Evolutionary conservation across 2,329 filamentous ascomycete genomes (phyloP).

Genomic region (Pseudogymnoascus destructans): DNA sequence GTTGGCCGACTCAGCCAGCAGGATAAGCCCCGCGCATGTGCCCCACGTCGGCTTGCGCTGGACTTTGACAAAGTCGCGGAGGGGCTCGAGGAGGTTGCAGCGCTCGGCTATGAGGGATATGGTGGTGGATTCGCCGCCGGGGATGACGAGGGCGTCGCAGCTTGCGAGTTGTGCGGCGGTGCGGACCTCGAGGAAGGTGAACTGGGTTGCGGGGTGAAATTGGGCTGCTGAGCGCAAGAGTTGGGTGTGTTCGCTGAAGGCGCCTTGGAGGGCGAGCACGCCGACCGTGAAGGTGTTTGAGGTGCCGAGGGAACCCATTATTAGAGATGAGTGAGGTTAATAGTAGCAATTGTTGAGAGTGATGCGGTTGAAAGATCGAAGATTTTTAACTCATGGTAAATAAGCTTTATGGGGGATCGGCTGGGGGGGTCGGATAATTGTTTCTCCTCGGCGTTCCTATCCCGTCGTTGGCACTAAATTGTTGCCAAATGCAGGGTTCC

Average conservation of each 20-base stretch:
- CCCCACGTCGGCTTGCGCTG: conserved; percentile 80
- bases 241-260: conserved; percentile 77
- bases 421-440: background rate
- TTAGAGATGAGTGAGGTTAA: background rate
- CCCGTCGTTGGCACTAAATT: conserved; percentile 2
- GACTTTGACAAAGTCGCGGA: conserved; percentile 80
- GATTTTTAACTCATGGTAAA: conserved; percentile 6
- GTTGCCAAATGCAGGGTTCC: background rate
- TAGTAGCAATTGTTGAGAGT: background rate
- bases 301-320: conserved; percentile 15
- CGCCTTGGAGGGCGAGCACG: conserved; percentile 72
- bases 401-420: conserved; percentile 8
- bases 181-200: conserved; percentile 49
- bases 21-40: conserved; percentile 86
- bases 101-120: conserved; percentile 79
- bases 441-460: conserved; percentile 8
- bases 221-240: conserved; percentile 53
- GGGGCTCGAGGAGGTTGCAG: conserved; percentile 67
- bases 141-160: conserved; percentile 79
- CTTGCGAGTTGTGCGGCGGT: conserved; percentile 54
- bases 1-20: conserved; percentile 79
- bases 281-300: conserved; percentile 38
- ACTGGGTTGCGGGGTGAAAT: conserved; percentile 9
- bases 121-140: conserved; percentile 88
- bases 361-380: background rate